phyloP scores from a whole-genome alignment of 2,329 filamentous ascomycete species.

The Colletotrichum kahawae region DNA sequence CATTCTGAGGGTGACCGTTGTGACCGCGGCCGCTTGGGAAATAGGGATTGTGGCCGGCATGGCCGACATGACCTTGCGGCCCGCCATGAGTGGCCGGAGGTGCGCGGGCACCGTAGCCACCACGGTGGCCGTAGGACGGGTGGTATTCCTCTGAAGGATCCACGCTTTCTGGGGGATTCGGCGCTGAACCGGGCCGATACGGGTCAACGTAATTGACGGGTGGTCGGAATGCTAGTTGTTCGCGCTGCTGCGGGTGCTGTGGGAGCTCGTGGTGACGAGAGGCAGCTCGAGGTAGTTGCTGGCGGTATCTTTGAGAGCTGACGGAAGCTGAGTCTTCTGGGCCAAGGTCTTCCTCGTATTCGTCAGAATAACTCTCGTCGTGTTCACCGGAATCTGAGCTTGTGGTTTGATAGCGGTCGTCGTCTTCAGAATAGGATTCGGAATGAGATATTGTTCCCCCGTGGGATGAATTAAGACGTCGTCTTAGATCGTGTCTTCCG shows the following conservation, averaged over 20 bases:
- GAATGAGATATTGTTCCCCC: slow-evolving; percentile 31
- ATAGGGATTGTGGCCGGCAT: slow-evolving; percentile 18
- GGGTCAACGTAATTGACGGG: slow-evolving; percentile 30
- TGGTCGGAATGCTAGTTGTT: background rate
- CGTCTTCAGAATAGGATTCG: slow-evolving; percentile 43
- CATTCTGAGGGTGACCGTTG: slow-evolving; percentile 43
- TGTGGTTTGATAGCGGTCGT: slow-evolving; percentile 39
- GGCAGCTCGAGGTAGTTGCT: slow-evolving; percentile 20
- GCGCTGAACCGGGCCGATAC: slow-evolving; percentile 47
- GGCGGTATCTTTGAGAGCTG: slow-evolving; percentile 35
- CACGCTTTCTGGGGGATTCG: slow-evolving; percentile 64
- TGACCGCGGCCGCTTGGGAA: background rate
- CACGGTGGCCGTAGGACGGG: slow-evolving; percentile 41
- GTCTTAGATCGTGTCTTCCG: slow-evolving; percentile 8
- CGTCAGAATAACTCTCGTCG: slow-evolving; percentile 32
- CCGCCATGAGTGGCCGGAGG: slow-evolving; percentile 21
- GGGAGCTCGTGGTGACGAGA: slow-evolving; percentile 29
- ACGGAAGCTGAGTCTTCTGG: slow-evolving; percentile 63
- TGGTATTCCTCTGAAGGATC: slow-evolving; percentile 70
- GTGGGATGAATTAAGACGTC: slow-evolving; percentile 22
- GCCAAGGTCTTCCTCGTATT: slow-evolving; percentile 42
- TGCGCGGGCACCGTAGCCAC: slow-evolving; percentile 14
- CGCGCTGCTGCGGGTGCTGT: slow-evolving; percentile 30
- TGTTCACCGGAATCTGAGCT: slow-evolving; percentile 30
- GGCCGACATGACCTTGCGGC: slow-evolving; percentile 21